phyloP scores from a whole-genome alignment of 2,329 filamentous ascomycete species.

The Ceratocystis colombiana region DNA sequence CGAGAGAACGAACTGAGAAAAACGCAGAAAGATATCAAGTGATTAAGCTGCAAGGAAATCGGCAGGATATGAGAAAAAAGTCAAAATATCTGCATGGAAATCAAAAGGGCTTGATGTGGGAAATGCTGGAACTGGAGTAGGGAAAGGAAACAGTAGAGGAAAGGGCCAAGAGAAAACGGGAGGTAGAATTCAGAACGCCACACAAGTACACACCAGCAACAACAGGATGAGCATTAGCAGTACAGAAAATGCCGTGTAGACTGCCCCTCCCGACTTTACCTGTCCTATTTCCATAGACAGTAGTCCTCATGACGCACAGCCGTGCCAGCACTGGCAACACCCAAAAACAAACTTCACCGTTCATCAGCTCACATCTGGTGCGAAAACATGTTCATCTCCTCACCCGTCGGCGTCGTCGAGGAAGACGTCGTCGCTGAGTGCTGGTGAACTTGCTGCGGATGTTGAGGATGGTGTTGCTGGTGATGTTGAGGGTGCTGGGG shows the following conservation, averaged over 20 bases:
- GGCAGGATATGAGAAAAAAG: background rate
- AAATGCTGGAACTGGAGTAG: conserved; percentile 15
- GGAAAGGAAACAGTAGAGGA: too few species aligned
- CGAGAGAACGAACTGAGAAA: conserved; percentile 15
- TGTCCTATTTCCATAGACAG: too few species aligned
- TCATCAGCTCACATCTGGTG: conserved; percentile 67
- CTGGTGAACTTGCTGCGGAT: conserved; percentile 23
- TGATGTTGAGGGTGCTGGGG: conserved; percentile 24
- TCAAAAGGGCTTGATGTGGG: conserved; percentile 4
- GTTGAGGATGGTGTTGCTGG: conserved; percentile 22
- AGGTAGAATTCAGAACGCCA: background rate
- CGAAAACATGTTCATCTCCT: conserved; percentile 94
- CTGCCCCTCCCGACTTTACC: too few species aligned
- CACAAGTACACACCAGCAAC: background rate
- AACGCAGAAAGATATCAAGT: background rate
- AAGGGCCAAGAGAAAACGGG: background rate
- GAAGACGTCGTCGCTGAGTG: conserved; percentile 20
- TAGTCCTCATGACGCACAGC: background rate
- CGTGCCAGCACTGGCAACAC: background rate
- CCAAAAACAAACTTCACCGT: background rate
- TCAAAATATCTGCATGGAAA: background rate
- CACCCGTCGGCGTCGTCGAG: conserved; percentile 36
- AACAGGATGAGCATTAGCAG: background rate
- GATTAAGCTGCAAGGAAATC: background rate
- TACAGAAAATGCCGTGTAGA: too few species aligned